Conservation (phyloP, 1,284 basidiomycete species). For the Trichosporon faecale region DNA sequence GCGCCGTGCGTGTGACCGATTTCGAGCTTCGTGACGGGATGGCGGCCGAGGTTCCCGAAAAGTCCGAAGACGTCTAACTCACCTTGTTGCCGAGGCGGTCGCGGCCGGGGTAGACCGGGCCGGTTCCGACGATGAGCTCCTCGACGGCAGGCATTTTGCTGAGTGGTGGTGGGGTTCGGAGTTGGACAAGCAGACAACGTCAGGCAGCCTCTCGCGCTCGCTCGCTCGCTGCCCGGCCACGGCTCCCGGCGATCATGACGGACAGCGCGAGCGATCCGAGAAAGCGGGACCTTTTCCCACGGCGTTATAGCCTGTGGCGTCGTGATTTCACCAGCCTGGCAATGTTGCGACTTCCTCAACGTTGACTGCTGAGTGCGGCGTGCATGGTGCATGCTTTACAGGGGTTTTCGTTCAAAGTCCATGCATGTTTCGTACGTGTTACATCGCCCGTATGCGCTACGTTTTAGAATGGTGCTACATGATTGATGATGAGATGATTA, state of each 20-base stretch:
- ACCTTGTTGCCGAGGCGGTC: constrained; percentile 40
- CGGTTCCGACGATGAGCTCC: background rate
- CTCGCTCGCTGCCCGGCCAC: background rate
- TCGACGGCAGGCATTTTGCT: constrained; percentile 7
- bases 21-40: background rate
- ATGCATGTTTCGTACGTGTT: background rate
- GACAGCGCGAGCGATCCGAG: background rate
- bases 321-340: background rate
- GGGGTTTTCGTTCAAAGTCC: background rate
- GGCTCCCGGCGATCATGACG: constrained; percentile 9
- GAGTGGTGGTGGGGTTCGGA: background rate
- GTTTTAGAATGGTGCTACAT: background rate
- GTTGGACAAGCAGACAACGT: background rate
- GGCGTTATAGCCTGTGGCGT: constrained; percentile 12
- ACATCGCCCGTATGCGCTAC: background rate
- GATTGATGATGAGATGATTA: background rate
- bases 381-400: background rate
- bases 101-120: constrained; percentile 33
- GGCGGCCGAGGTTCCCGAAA: background rate
- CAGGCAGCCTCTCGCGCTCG: background rate
- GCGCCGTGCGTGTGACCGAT: background rate
- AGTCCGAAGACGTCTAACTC: constrained; percentile 6
- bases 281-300: constrained; percentile 4
- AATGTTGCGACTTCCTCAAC: background rate
- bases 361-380: background rate